A percentile compares a stretch with the other conserved stretches of the same genome.
phyloP scores from a whole-genome alignment of 75 land plant genomes.

The Ceratopteris richardii region DNA sequence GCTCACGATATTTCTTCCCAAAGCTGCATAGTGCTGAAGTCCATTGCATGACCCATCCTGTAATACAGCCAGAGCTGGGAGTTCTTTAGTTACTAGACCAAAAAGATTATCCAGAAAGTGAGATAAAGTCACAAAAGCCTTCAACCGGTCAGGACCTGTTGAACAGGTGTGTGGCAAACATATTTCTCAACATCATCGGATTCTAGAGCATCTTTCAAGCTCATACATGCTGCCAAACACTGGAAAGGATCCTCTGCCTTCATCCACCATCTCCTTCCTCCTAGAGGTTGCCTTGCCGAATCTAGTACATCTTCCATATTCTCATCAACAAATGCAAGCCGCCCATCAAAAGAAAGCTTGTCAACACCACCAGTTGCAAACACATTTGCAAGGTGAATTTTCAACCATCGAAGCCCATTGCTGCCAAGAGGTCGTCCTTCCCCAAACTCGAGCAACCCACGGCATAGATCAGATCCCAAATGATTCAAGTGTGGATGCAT shows the following conservation, averaged over 20 bases:
- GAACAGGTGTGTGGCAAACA: slow-evolving; percentile 63
- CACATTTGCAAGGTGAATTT: slow-evolving; percentile 84
- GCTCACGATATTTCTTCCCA: slow-evolving; percentile 85
- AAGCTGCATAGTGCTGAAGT: slow-evolving; percentile 92
- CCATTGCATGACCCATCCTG: slow-evolving; percentile 98
- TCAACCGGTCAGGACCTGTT: too few species aligned
- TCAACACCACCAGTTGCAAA: slow-evolving; percentile 64
- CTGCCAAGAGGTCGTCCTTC: slow-evolving; percentile 73
- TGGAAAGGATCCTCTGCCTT: slow-evolving; percentile 95
- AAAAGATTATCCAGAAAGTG: too few species aligned
- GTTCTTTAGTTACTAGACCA: not conserved
- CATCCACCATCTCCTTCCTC: slow-evolving; percentile 86
- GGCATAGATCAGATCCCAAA: slow-evolving; percentile 84
- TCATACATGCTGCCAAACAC: slow-evolving; percentile 77
- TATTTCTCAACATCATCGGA: slow-evolving; percentile 44
- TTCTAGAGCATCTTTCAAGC: slow-evolving; percentile 59
- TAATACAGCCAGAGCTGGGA: not conserved
- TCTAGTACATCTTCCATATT: slow-evolving; percentile 55
- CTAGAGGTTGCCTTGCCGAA: slow-evolving; percentile 69
- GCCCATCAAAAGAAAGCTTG: slow-evolving; percentile 71
- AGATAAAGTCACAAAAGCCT: too few species aligned
- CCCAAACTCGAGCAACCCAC: slow-evolving; percentile 84
- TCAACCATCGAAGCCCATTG: slow-evolving; percentile 79
- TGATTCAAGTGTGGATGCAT: slow-evolving; percentile 94
- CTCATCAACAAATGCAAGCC: slow-evolving; percentile 66